Evolutionary conservation across 768 basidiomycete species (phyloP), one percentile per base, ranked within the genome.

Genomic region (Tylopilus subfusipes): DNA sequence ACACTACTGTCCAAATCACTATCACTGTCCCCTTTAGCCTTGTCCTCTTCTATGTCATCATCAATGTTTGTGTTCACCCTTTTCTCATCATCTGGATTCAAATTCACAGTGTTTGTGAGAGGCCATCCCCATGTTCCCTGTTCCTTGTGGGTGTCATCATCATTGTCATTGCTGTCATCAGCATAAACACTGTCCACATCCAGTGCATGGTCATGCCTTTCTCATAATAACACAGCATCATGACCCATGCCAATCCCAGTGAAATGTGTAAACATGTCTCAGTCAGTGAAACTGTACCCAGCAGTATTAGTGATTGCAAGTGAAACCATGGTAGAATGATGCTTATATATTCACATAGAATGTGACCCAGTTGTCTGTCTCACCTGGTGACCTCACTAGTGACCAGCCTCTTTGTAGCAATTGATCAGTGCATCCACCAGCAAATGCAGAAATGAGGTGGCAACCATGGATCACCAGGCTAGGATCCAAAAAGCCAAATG

Each of bases 201-300:
- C n/a, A 46, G 30, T 8, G 12, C 13, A 2, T 46, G 29, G n/a
- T 12, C 8, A 21, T 46, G 30, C 19, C 11, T 8, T 46, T 14
- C 24, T 13, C n/a, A n/a, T n/a, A 31, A 18, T 11, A 12, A 27
- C 16, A 29, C 11, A 9, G 19, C 22, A 5, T 51, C 21, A n/a
- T 59, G 49, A 9, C 57, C 50, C 6, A 59, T 10, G 0, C 53
- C 49, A n/a, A 58, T 51, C 3, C 48, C 48, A 19, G 49, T 24
- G 10, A 47, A 60, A 6, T 5, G 19, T 0, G 21, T 22, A 48
- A 54, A 59, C 53, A 60, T 55, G 18, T 60, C 57, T 13, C 34
- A n/a, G 13, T 59, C 36, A 1, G 48, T 34, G 2, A 56, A 61
- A 4, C 60, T 61, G 3, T 0, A 7, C 1, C 0, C 4, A 10